Base-by-base conservation (phyloP, 768 basidiomycete genomes). In the Leccinum rimulosum region DNA sequence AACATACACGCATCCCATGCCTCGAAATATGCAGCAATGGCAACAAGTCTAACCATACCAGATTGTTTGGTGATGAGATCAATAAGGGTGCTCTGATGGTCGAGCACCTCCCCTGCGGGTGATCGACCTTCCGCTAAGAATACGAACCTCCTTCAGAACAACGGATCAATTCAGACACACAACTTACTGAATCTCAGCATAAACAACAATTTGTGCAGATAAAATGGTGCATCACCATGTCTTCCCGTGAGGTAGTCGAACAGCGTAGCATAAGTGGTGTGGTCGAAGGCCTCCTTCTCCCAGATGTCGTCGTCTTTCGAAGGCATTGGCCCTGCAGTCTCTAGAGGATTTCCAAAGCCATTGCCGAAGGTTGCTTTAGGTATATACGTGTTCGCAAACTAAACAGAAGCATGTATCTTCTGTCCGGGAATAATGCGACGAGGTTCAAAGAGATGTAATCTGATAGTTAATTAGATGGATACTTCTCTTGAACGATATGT, bases 361-460 rank as follows among this genome's bases (percentile, higher is more conserved):
- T 59, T 56, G 30, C 64, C 64, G 40, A 63, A 57, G 10, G 63
- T 61, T 19, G 62, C 64, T 25, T 50, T 64, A 15, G 62, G 64
- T 40, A 64, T 45, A 36, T 66, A 66, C 0, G 57, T 59, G 36
- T 66, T 66, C 11, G 62, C 64, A 27, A 61, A 66, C 38, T 64
- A 55, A 27, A 66, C 59, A 4, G 65, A 66, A n/a, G 63, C 65
- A 22, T 66, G 65, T 33, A 66, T 60, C 50, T 62, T 52, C 33
- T 52, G 50, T 33, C 50, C 50, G n/a, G 50, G 50, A 22, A 52
- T 35, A 3, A 52, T 52, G 14, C 64, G 64, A 40, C 64, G 64
- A 55, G 64, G 58, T 27, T 56, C 25, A 30, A 58, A 55, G 28
- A 61, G 58, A 50, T 66, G 64, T 30, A 38, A 49, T 49, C 62